Evolutionary conservation across 2,329 filamentous ascomycete genomes (phyloP).

Genomic region (Pseudogymnoascus sp.): DNA sequence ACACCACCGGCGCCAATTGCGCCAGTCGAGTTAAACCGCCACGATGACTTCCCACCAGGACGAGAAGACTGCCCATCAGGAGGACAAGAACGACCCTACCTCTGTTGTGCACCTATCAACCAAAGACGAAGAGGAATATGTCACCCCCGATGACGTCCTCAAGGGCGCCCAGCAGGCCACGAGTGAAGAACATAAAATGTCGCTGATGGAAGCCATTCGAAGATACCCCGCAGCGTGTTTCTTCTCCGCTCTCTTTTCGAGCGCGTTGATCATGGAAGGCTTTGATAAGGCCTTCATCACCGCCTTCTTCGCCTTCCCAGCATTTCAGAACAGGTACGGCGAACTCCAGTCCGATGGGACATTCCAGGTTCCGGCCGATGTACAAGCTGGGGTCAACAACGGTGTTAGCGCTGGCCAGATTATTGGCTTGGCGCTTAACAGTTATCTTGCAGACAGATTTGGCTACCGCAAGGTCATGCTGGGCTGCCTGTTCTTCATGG

Average conservation of each 20-base stretch:
- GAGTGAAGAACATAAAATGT: slow-evolving; percentile 17
- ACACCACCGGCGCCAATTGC: background rate
- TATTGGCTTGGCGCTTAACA: slow-evolving; percentile 17
- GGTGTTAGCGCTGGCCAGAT: slow-evolving; percentile 17
- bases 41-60: slow-evolving; percentile 3
- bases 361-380: slow-evolving; percentile 26
- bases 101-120: background rate
- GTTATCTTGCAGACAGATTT: slow-evolving; percentile 16
- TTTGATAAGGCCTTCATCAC: slow-evolving; percentile 29
- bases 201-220: slow-evolving; percentile 17
- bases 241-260: slow-evolving; percentile 28
- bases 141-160: slow-evolving; percentile 6
- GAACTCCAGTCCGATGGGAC: slow-evolving; percentile 11
- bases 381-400: slow-evolving; percentile 27
- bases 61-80: background rate
- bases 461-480: slow-evolving; percentile 19
- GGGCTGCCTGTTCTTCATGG: slow-evolving; percentile 25
- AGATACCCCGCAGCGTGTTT: slow-evolving; percentile 21
- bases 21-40: background rate
- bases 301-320: slow-evolving; percentile 25
- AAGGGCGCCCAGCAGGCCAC: slow-evolving; percentile 20
- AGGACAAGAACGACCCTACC: background rate
- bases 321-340: slow-evolving; percentile 17
- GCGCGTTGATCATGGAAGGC: slow-evolving; percentile 31
- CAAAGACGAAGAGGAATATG: slow-evolving; percentile 9